Base-by-base conservation (phyloP, 495 filamentous ascomycete genomes). In the Tuber umbilicatum region DNA sequence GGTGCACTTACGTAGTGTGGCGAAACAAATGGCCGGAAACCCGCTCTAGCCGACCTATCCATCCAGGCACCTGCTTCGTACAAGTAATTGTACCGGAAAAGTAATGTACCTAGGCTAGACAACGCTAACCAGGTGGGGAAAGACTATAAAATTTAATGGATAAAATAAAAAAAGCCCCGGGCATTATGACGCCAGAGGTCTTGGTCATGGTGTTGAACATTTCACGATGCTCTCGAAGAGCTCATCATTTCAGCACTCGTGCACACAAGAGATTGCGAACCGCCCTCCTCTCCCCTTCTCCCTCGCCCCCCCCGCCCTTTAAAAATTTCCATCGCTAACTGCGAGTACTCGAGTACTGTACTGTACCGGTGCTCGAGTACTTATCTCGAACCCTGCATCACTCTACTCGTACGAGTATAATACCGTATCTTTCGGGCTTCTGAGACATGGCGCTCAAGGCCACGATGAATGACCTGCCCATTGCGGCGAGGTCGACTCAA, bases 321-420 rank as follows among this genome's bases (percentile, higher is more conserved):
- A 10, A 40, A 40, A 40, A 40, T 40, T 40, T 40, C 39, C 6
- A 40, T 40, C 39, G 39, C 39, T 40, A 40, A 40, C 41, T 43
- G 41, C 41, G 12, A 17, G 2, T 43, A n/a, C n/a, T n/a, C n/a
- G n/a, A n/a, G n/a, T n/a, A n/a, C n/a, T n/a, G n/a, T n/a, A n/a
- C 14, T 17, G 14, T 43, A 9, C 41, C 1, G 12, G 41, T 42
- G 10, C 41, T 42, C 41, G 41, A 12, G 41, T 42, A 42, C 39
- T 10, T 42, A 40, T 77, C 71, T 55, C 42, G 35, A 75, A 68
- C 75, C 75, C 75, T 77, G 75, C 73, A 72, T 77, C 47, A 71
- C 50, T 69, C n/a, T 42, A 76, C 69, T 39, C n/a, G 40, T 43
- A 43, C 14, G n/a, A n/a, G n/a, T n/a, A n/a, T n/a, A n/a, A n/a